Conservation (phyloP, 495 filamentous ascomycete genomes). For the Penicillium dipodomyicola region DNA sequence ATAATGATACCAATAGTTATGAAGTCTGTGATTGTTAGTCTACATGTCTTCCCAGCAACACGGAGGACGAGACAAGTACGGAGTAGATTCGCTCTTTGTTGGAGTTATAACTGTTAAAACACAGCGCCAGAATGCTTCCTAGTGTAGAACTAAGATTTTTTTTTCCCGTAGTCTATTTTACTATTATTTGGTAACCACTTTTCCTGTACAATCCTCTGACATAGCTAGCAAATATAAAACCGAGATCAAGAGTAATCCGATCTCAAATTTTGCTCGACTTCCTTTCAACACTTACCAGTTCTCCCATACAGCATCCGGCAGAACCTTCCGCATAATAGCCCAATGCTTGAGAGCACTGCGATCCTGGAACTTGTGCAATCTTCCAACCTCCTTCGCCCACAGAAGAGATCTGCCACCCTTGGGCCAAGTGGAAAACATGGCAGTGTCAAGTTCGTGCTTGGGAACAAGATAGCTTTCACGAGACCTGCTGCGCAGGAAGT, state of each 20-base stretch:
- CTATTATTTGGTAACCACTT: not conserved
- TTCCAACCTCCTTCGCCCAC: slow-evolving; percentile 44
- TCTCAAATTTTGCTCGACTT: not conserved
- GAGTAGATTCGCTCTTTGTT: not conserved
- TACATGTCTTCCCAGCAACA: not conserved
- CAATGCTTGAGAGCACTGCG: slow-evolving; percentile 80
- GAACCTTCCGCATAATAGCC: slow-evolving; percentile 81
- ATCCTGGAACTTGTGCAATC: slow-evolving; percentile 67
- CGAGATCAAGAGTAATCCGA: not conserved
- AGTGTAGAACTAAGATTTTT: slow-evolving; percentile 1
- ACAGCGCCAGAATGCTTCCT: not conserved
- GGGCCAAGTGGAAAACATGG: slow-evolving; percentile 41
- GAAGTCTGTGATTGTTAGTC: slow-evolving; percentile 14
- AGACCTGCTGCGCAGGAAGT: slow-evolving; percentile 69
- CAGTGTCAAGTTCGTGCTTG: slow-evolving; percentile 64
- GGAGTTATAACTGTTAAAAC: not conserved
- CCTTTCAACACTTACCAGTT: slow-evolving; percentile 60
- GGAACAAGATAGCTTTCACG: slow-evolving; percentile 69
- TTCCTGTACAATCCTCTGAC: not conserved
- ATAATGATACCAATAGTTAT: slow-evolving; percentile 40
- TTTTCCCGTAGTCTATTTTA: not conserved
- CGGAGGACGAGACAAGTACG: not conserved
- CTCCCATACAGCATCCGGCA: slow-evolving; percentile 82
- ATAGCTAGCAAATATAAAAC: slow-evolving; percentile 1
- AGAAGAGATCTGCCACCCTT: slow-evolving; percentile 31